Evolutionary conservation across 176 grass and related monocot genomes (phyloP).

Genomic region (Puya raimondii): DNA sequence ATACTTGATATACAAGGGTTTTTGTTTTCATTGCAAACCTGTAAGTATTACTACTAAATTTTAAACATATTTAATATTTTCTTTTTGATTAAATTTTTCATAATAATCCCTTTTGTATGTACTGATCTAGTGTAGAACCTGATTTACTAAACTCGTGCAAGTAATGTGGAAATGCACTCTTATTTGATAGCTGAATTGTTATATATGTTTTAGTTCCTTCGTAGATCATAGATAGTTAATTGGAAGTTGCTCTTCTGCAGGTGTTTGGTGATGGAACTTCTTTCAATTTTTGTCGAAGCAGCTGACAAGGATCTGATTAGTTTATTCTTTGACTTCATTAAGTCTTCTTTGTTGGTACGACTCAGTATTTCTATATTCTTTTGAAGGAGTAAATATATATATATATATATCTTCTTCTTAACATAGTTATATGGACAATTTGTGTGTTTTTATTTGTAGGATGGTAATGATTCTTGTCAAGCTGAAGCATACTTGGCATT

Average conservation of each 20-base stretch:
- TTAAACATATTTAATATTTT: no score
- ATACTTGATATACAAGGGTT: no score
- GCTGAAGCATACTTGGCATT: slow-evolving; percentile 54
- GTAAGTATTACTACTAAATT: no score
- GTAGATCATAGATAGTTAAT: not conserved
- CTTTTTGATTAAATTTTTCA: no score
- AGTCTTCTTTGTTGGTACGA: slow-evolving; percentile 69
- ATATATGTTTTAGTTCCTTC: not conserved
- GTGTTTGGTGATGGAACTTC: slow-evolving; percentile 61
- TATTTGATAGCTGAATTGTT: not conserved
- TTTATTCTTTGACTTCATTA: slow-evolving; percentile 75
- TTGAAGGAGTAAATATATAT: not conserved
- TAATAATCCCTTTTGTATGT: no score
- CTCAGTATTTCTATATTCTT: slow-evolving; percentile 16
- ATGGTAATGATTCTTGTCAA: slow-evolving; percentile 43
- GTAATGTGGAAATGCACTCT: not conserved
- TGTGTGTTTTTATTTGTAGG: slow-evolving; percentile 40
- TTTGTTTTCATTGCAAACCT: no score
- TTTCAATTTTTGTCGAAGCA: slow-evolving; percentile 46
- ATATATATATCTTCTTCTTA: not conserved
- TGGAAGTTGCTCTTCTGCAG: slow-evolving; percentile 28
- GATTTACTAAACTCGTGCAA: no score
- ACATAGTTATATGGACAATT: not conserved
- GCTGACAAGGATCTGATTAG: slow-evolving; percentile 52
- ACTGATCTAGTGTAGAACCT: no score